A percentile compares a stretch with the other conserved stretches of the same genome.
These are phyloP conservation scores for Cubamyces sp. DNA, from an alignment of 768 basidiomycete species.

Conservation along the genomic window DNA sequence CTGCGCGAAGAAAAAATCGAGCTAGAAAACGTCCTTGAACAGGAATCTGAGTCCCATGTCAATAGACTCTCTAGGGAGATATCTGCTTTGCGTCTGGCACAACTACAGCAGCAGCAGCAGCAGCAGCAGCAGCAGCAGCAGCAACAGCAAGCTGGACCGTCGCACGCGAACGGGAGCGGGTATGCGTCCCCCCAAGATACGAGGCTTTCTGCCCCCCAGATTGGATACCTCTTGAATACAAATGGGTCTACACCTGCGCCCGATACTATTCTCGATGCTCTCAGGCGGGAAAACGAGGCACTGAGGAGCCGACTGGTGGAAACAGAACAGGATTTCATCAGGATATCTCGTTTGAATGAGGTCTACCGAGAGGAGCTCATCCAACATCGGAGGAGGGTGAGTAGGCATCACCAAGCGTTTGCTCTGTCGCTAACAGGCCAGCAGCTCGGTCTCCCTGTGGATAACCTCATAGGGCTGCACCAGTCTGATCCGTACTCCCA, in stretches of 20 bases:
- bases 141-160: conserved; percentile 54
- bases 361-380: conserved; percentile 86
- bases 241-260: conserved; percentile 38
- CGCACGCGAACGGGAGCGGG: conserved; percentile 36
- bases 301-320: conserved; percentile 67
- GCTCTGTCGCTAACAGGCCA: not conserved
- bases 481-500: conserved; percentile 71
- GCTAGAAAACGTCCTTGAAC: conserved; percentile 80
- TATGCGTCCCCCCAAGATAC: conserved; percentile 29
- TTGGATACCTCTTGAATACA: conserved; percentile 13
- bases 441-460: conserved; percentile 76
- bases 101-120: conserved; percentile 45
- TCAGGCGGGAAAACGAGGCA: conserved; percentile 80
- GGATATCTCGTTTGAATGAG: conserved; percentile 76
- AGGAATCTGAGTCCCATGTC: conserved; percentile 85
- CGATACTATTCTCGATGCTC: conserved; percentile 73
- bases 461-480: conserved; percentile 75
- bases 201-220: conserved; percentile 12
- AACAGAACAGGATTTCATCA: conserved; percentile 78
- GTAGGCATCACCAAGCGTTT: conserved; percentile 35
- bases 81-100: conserved; percentile 61
- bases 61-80: conserved; percentile 76
- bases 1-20: conserved; percentile 85
- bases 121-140: conserved; percentile 40
- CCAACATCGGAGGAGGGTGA: conserved; percentile 72